Evolutionary conservation across 768 basidiomycete genomes (phyloP).

Genomic region (Exidia glandulosa): DNA sequence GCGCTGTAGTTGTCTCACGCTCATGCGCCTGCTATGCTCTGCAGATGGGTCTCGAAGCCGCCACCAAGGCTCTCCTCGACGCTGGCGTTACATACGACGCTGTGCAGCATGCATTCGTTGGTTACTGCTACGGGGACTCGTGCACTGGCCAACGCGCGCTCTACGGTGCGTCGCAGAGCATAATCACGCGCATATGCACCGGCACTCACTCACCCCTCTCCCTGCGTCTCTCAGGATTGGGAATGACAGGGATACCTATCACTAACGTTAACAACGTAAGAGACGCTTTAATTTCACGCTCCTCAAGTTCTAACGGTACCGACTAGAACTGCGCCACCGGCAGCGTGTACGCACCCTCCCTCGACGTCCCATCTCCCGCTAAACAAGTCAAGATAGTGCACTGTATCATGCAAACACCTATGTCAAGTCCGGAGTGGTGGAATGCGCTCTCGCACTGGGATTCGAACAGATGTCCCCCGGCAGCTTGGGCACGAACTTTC

Average conservation of each 20-base stretch:
- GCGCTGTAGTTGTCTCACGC: neutral
- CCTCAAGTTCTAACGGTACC: neutral
- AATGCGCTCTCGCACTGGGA: constrained; percentile 73
- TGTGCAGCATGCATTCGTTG: constrained; percentile 62
- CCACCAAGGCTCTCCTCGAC: constrained; percentile 78
- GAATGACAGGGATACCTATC: constrained; percentile 74
- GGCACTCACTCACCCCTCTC: neutral
- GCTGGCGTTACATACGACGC: constrained; percentile 80
- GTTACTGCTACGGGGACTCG: constrained; percentile 73
- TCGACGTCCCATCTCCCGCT: neutral
- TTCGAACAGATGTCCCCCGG: constrained; percentile 80
- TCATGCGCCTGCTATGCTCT: neutral
- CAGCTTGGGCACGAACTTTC: constrained; percentile 55
- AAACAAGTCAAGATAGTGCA: constrained; percentile 30
- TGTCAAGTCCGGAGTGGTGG: constrained; percentile 56
- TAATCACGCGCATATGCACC: neutral
- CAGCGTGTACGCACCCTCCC: constrained; percentile 19
- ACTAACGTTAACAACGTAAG: constrained; percentile 67
- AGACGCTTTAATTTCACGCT: neutral
- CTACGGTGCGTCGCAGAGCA: neutral
- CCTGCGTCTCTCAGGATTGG: constrained; percentile 53
- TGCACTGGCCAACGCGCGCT: constrained; percentile 55
- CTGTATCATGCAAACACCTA: constrained; percentile 62
- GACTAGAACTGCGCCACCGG: constrained; percentile 64
- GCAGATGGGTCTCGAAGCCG: constrained; percentile 80